Percentiles rank a stretch among this genome's conserved stretches.
Evolutionary conservation across 192 early-diverging fungal genomes (phyloP).

Genomic region (Podila minutissima): DNA sequence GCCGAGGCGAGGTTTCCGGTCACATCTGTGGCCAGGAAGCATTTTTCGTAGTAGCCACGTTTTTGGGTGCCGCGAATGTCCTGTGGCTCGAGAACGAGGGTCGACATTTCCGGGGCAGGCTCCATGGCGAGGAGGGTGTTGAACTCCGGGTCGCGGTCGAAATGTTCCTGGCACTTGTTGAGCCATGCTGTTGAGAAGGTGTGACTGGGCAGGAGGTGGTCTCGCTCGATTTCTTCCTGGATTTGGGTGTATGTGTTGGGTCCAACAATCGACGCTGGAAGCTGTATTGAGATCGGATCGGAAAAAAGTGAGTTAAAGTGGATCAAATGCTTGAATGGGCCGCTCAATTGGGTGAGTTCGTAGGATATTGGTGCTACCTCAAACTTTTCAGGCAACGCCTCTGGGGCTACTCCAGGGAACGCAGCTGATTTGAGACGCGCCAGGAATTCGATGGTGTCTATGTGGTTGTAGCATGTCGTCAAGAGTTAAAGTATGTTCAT

Average conservation of each 20-base stretch:
- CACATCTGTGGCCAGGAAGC: constrained; percentile 19
- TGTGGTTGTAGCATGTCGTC: background rate
- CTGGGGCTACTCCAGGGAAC: constrained; percentile 23
- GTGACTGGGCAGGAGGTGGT: constrained; percentile 62
- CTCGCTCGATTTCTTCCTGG: constrained; percentile 59
- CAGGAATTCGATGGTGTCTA: constrained; percentile 41
- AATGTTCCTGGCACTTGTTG: constrained; percentile 63
- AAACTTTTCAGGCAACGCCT: constrained; percentile 18
- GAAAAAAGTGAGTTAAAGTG: background rate
- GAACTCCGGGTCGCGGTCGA: constrained; percentile 22
- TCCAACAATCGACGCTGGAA: constrained; percentile 30
- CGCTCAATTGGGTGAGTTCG: background rate
- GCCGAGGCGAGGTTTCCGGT: constrained; percentile 27
- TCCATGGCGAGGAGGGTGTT: constrained; percentile 52
- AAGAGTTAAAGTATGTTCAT: background rate
- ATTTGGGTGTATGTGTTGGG: constrained; percentile 53
- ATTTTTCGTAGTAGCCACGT: constrained; percentile 56
- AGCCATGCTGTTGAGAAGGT: constrained; percentile 66
- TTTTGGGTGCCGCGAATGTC: constrained; percentile 60
- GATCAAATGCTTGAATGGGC: no score
- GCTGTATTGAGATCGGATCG: constrained; percentile 6
- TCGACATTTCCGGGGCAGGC: constrained; percentile 57
- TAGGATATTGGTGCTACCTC: constrained; percentile 2
- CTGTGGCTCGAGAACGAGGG: constrained; percentile 60
- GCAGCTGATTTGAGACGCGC: constrained; percentile 48